These are phyloP conservation scores for Citrus trifoliata DNA, from an alignment of 345 rosid genomes.

Conservation along the genomic window DNA sequence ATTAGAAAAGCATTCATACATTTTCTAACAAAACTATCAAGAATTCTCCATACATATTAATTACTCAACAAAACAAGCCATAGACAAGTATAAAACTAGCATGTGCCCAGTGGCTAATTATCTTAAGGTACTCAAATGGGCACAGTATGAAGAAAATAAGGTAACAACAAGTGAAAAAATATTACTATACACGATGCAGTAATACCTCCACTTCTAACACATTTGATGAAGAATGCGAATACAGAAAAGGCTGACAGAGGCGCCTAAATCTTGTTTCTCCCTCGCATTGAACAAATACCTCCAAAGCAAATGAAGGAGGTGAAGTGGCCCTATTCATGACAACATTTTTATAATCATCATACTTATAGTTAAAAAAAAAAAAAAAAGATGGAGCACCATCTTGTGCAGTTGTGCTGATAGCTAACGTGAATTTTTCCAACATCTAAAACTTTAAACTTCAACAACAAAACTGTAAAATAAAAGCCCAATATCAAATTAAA, in stretches of 20 bases:
- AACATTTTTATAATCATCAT: conserved; percentile 2
- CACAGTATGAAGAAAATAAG: background rate
- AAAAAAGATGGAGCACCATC: background rate
- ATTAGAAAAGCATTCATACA: background rate
- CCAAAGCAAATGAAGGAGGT: conserved; percentile 98
- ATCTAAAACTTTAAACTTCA: background rate
- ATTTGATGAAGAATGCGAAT: conserved; percentile 94
- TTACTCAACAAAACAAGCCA: background rate
- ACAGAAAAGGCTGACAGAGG: conserved; percentile 93
- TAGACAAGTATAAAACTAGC: background rate
- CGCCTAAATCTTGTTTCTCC: conserved; percentile 95
- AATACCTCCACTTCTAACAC: conserved; percentile 93
- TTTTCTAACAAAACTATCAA: background rate
- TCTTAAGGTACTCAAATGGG: background rate
- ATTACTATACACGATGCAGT: background rate
- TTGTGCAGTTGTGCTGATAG: background rate
- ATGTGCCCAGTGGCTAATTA: background rate
- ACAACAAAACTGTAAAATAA: background rate
- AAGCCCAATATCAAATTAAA: background rate
- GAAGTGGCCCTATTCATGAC: conserved; percentile 77
- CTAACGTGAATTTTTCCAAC: background rate
- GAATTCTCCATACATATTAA: background rate
- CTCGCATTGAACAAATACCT: conserved; percentile 89
- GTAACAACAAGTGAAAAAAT: background rate
- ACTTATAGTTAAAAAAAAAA: background rate